Conservation (phyloP, 164 flowering plant species). For the Stephania cephalantha region DNA sequence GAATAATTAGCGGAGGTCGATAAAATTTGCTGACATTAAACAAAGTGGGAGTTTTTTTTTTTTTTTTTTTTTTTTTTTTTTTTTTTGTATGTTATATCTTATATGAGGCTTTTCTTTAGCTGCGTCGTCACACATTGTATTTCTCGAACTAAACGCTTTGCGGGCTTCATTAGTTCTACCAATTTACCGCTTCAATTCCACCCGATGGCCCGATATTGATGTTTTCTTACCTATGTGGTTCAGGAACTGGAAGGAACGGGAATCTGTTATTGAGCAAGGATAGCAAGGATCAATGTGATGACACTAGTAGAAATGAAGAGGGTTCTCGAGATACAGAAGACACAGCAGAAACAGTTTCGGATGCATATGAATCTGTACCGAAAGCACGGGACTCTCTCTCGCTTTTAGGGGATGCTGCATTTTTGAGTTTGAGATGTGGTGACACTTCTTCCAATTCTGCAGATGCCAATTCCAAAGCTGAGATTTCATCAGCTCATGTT, state of each 20-base stretch:
- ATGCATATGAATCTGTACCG: constrained; percentile 15
- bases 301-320: constrained; percentile 19
- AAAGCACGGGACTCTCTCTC: constrained; percentile 13
- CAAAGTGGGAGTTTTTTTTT: not conserved
- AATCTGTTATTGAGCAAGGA: constrained; percentile 9
- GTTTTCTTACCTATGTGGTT: not conserved
- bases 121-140: not conserved
- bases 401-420: constrained; percentile 12
- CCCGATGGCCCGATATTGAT: not conserved
- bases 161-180: not conserved
- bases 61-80: too few relatives aligned
- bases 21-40: not conserved
- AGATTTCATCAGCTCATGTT: not conserved
- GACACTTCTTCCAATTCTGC: constrained; percentile 10
- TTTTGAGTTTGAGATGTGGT: constrained; percentile 10
- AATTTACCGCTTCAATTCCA: not conserved
- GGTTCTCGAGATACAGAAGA: constrained; percentile 25
- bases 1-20: not conserved
- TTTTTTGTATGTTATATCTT: not conserved
- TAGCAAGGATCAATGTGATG: constrained; percentile 7
- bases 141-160: too few relatives aligned
- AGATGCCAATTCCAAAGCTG: constrained; percentile 33
- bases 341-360: constrained; percentile 13
- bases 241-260: constrained; percentile 9
- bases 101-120: not conserved